These are phyloP conservation scores for Quercus suber DNA, from an alignment of 306 rosid species.

Conservation along the genomic window DNA sequence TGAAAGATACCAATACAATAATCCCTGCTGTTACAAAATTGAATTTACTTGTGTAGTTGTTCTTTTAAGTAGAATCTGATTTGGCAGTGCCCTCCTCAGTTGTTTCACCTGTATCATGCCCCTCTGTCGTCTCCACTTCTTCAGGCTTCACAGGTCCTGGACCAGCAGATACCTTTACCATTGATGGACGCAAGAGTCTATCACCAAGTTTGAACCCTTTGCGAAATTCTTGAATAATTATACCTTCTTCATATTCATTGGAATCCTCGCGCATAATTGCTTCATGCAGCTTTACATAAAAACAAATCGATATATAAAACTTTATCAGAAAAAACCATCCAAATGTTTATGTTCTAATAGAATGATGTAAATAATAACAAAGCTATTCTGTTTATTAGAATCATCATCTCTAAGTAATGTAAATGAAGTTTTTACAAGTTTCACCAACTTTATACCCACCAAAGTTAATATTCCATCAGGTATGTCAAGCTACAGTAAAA, in stretches of 20 bases:
- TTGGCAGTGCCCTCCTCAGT: slow-evolving; percentile 10
- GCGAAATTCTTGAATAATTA: slow-evolving; percentile 75
- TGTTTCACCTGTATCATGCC: slow-evolving; percentile 36
- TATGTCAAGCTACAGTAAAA: not conserved
- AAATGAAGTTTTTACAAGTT: not conserved
- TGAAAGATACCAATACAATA: slow-evolving; percentile 4
- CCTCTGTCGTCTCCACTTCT: slow-evolving; percentile 41
- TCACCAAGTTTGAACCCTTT: slow-evolving; percentile 88
- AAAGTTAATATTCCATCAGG: not conserved
- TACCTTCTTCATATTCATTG: slow-evolving; percentile 66
- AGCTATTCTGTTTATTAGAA: not conserved
- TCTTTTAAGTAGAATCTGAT: slow-evolving; percentile 29
- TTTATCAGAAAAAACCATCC: slow-evolving; percentile 25
- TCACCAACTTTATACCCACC: slow-evolving; percentile 13
- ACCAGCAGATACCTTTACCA: slow-evolving; percentile 98
- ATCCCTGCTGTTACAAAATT: slow-evolving; percentile 43
- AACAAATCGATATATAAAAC: not conserved
- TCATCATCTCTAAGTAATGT: slow-evolving; percentile 15
- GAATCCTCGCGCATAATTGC: slow-evolving; percentile 98
- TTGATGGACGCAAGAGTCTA: slow-evolving; percentile 82
- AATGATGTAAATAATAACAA: not conserved
- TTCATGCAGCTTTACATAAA: slow-evolving; percentile 68
- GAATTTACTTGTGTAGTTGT: slow-evolving; percentile 25
- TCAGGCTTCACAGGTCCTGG: slow-evolving; percentile 83
- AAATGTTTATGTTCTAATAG: slow-evolving; percentile 4